Conservation (phyloP, 2,329 filamentous ascomycete genomes). For the Aspergillus quadrilineatus region DNA sequence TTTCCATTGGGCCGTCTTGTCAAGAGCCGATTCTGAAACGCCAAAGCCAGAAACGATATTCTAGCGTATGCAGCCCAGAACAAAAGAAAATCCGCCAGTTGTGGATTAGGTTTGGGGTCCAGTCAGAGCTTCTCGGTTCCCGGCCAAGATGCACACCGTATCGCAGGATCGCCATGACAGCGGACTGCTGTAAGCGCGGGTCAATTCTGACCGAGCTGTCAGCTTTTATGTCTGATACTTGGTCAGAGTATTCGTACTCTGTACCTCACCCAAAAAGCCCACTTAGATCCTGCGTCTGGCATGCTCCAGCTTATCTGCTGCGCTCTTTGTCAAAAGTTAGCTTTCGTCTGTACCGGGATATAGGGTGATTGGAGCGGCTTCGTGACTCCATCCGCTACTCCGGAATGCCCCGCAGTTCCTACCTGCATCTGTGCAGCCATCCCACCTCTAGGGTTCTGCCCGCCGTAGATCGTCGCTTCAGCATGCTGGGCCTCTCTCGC, state of each 20-base stretch:
- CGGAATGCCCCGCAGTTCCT: slow-evolving; percentile 16
- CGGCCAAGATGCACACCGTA: background rate
- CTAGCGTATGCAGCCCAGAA: background rate
- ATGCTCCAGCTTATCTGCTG: slow-evolving; percentile 35
- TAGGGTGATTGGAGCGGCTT: background rate
- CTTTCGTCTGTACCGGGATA: background rate
- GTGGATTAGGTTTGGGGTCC: background rate
- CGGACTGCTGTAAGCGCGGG: background rate
- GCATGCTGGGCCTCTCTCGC: slow-evolving; percentile 31
- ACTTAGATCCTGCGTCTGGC: background rate
- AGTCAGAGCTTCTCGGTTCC: background rate
- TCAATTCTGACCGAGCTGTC: background rate
- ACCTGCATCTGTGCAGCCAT: slow-evolving; percentile 37
- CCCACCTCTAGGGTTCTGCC: slow-evolving; percentile 31
- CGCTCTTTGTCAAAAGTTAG: slow-evolving; percentile 26
- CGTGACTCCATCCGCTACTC: background rate
- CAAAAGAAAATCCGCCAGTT: background rate
- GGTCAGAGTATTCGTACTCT: background rate
- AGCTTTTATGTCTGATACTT: background rate
- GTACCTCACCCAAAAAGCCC: background rate
- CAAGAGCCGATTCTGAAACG: background rate
- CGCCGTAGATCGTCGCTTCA: slow-evolving; percentile 22
- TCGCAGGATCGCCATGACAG: background rate
- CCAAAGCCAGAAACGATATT: background rate
- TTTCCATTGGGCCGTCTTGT: background rate